phyloP scores from a whole-genome alignment of 2,329 filamentous ascomycete genomes.

The Dactylella cylindrospora region DNA sequence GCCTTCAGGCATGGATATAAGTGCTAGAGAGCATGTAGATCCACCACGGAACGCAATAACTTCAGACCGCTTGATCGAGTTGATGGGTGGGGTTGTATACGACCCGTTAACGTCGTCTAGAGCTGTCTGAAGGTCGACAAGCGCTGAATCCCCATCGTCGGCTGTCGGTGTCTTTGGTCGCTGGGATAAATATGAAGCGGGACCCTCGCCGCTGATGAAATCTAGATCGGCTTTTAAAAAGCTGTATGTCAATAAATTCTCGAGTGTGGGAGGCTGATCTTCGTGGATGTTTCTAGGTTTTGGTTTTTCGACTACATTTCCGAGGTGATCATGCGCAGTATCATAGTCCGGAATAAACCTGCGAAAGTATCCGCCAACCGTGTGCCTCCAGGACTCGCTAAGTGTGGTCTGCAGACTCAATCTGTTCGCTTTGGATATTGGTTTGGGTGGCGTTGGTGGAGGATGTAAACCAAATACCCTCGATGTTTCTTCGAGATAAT shows the following conservation, averaged over 20 bases:
- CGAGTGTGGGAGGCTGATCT: conserved; percentile 61
- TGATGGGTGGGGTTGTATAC: conserved; percentile 35
- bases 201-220: conserved; percentile 85
- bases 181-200: conserved; percentile 37
- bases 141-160: conserved; percentile 63
- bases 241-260: conserved; percentile 82
- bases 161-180: conserved; percentile 66
- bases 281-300: conserved; percentile 41
- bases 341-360: conserved; percentile 81
- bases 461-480: conserved; percentile 56
- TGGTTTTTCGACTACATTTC: conserved; percentile 24
- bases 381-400: conserved; percentile 74
- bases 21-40: conserved; percentile 82
- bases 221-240: conserved; percentile 93
- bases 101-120: conserved; percentile 41
- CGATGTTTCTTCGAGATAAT: conserved; percentile 82
- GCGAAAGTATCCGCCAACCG: conserved; percentile 91
- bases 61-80: conserved; percentile 33
- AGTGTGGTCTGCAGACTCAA: conserved; percentile 70
- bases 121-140: conserved; percentile 63
- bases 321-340: conserved; percentile 48
- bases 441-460: conserved; percentile 37
- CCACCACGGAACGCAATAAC: conserved; percentile 73
- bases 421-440: conserved; percentile 58
- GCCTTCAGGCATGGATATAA: conserved; percentile 89